Percentiles rank a stretch among this genome's conserved stretches.
Evolutionary conservation across 2,329 filamentous ascomycete genomes (phyloP).

Genomic region (Fusarium sulawesiense): DNA sequence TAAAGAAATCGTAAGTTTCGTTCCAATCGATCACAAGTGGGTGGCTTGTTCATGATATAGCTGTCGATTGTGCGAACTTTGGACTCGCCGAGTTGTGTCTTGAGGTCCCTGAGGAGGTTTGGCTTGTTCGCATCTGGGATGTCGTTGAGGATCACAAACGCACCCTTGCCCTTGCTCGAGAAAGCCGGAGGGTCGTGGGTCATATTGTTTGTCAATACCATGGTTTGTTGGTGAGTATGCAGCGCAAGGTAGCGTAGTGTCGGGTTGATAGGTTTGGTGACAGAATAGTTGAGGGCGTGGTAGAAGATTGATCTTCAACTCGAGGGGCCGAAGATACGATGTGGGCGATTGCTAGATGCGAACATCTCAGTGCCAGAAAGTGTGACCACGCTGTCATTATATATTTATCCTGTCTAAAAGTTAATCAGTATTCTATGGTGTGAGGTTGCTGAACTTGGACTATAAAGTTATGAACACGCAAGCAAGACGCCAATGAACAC

Average conservation of each 20-base stretch:
- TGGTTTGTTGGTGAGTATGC: background rate
- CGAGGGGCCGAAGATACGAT: background rate
- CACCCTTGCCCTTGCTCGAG: slow-evolving; percentile 9
- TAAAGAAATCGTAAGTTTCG: slow-evolving; percentile 17
- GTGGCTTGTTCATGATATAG: slow-evolving; percentile 9
- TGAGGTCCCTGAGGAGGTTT: slow-evolving; percentile 1
- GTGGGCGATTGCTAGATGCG: background rate
- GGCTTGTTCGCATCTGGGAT: slow-evolving; percentile 7
- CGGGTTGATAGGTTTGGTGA: background rate
- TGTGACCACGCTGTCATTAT: background rate
- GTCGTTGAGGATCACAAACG: slow-evolving; percentile 26
- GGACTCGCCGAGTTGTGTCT: background rate
- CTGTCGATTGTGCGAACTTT: slow-evolving; percentile 15
- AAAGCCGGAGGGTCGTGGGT: background rate
- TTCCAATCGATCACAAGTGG: background rate
- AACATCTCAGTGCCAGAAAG: background rate
- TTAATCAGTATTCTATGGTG: background rate
- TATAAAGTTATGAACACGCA: background rate
- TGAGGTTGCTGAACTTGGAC: background rate
- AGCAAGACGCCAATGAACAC: background rate
- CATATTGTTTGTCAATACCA: background rate
- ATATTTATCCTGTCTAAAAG: background rate
- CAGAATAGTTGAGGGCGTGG: background rate
- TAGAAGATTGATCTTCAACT: background rate
- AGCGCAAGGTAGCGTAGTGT: background rate